Evolutionary conservation across 495 filamentous ascomycete genomes (phyloP).

Genomic region (Penicillium manginii): DNA sequence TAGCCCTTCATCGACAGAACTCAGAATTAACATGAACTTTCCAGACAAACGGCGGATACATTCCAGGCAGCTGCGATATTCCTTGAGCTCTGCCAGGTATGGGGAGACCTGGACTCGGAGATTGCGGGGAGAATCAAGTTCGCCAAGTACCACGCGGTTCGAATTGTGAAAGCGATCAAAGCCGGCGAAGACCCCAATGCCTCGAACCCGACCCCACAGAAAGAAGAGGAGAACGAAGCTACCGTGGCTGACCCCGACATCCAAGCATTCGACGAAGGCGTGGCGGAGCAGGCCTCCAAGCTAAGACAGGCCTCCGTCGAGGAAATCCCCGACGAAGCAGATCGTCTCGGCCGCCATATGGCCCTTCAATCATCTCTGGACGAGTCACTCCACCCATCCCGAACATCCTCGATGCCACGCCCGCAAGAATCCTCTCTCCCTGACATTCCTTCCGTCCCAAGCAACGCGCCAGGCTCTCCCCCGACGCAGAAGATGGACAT

Average conservation of each 20-base stretch:
- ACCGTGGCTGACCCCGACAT: constrained; percentile 44
- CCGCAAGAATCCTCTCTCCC: constrained; percentile 30
- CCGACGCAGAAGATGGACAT: constrained; percentile 23
- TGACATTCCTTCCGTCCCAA: constrained; percentile 31
- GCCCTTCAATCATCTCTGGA: constrained; percentile 47
- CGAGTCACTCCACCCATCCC: constrained; percentile 56
- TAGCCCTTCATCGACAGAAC: not conserved
- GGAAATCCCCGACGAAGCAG: constrained; percentile 53
- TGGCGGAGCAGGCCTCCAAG: constrained; percentile 37
- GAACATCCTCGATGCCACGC: constrained; percentile 45
- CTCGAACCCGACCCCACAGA: constrained; percentile 72
- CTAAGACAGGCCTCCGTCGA: constrained; percentile 62
- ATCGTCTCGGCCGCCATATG: constrained; percentile 38
- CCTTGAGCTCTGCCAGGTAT: constrained; percentile 84
- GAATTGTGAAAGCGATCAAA: constrained; percentile 88
- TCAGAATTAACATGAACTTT: not conserved
- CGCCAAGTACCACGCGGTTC: constrained; percentile 91
- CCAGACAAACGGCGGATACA: constrained; percentile 88
- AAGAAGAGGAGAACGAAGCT: constrained; percentile 34
- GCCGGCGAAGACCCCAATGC: constrained; percentile 92
- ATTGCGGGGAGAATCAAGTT: constrained; percentile 87
- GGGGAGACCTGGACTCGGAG: constrained; percentile 75
- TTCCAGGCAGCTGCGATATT: constrained; percentile 91
- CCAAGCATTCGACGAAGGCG: constrained; percentile 49
- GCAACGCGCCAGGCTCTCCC: constrained; percentile 23